Evolutionary conservation across 306 rosid genomes (phyloP).

Genomic region (Glycine soja): DNA sequence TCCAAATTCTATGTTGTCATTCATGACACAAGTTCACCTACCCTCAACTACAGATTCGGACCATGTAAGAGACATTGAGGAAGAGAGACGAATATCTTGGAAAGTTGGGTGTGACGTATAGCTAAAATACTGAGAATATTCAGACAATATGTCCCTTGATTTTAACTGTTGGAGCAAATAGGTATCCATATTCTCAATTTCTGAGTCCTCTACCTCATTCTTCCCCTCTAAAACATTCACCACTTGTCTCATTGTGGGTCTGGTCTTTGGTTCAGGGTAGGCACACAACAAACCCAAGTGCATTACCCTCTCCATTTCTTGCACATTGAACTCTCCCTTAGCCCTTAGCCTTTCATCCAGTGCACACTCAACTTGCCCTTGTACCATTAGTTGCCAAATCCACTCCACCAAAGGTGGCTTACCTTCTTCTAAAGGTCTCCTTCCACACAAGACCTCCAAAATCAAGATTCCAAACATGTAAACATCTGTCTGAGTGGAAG

Average conservation of each 20-base stretch:
- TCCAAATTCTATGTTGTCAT: constrained; percentile 4
- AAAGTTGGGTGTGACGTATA: constrained; percentile 70
- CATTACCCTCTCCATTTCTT: constrained; percentile 64
- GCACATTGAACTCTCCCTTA: constrained; percentile 53
- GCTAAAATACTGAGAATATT: constrained; percentile 52
- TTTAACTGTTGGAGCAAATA: constrained; percentile 62
- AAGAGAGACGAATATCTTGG: constrained; percentile 61
- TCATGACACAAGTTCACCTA: constrained; percentile 54
- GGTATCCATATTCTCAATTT: constrained; percentile 58
- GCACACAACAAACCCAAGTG: constrained; percentile 87
- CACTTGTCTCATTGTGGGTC: constrained; percentile 86
- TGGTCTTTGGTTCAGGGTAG: constrained; percentile 65
- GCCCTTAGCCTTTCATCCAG: constrained; percentile 66
- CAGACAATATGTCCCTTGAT: constrained; percentile 55
- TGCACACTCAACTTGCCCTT: constrained; percentile 59
- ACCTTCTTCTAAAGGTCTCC: constrained; percentile 83
- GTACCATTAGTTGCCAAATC: constrained; percentile 60
- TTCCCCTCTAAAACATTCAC: constrained; percentile 74
- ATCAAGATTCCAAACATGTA: constrained; percentile 79
- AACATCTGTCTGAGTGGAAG: constrained; percentile 76
- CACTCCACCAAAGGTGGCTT: constrained; percentile 67
- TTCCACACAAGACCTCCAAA: constrained; percentile 86
- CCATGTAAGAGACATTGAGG: constrained; percentile 66
- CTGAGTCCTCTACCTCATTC: constrained; percentile 52
- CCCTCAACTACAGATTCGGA: constrained; percentile 54